These are phyloP conservation scores for Fusarium hostae DNA, from an alignment of 2,329 filamentous ascomycete genomes.

Conservation along the genomic window DNA sequence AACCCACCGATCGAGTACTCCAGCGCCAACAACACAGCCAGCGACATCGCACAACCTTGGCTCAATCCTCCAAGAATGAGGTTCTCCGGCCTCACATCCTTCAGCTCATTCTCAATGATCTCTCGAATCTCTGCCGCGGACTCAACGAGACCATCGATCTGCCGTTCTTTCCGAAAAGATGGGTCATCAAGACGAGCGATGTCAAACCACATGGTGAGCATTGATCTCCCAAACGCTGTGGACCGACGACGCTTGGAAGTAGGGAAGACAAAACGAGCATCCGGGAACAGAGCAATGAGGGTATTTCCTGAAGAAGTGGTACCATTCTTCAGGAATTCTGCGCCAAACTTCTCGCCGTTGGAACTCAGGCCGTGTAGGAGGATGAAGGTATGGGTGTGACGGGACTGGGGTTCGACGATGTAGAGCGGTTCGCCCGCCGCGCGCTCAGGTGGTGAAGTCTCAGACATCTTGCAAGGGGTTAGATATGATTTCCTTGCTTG, in stretches of 20 bases:
- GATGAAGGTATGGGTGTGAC: background rate
- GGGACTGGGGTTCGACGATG: too few relatives aligned
- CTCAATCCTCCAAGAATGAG: background rate
- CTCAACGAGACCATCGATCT: background rate
- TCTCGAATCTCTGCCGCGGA: background rate
- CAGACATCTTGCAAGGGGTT: accelerated
- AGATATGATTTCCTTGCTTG: accelerated
- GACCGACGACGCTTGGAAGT: background rate
- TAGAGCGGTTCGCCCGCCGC: background rate
- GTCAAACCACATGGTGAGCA: background rate
- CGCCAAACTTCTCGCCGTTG: background rate
- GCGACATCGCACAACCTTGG: background rate
- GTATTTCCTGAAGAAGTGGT: background rate
- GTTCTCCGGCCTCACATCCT: background rate
- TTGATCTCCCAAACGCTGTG: background rate
- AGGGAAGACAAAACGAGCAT: background rate
- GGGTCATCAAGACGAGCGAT: background rate
- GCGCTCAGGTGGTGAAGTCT: too few relatives aligned
- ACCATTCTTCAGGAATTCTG: background rate
- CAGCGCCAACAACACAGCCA: background rate
- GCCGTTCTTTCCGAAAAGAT: background rate
- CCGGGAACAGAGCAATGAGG: background rate
- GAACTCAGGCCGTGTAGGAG: background rate
- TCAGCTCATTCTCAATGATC: background rate
- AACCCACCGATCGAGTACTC: background rate